Percentiles rank a stretch among this genome's conserved stretches.
Evolutionary conservation across 306 rosid genomes (phyloP).

Genomic region (Cyclanthera cordifolia): DNA sequence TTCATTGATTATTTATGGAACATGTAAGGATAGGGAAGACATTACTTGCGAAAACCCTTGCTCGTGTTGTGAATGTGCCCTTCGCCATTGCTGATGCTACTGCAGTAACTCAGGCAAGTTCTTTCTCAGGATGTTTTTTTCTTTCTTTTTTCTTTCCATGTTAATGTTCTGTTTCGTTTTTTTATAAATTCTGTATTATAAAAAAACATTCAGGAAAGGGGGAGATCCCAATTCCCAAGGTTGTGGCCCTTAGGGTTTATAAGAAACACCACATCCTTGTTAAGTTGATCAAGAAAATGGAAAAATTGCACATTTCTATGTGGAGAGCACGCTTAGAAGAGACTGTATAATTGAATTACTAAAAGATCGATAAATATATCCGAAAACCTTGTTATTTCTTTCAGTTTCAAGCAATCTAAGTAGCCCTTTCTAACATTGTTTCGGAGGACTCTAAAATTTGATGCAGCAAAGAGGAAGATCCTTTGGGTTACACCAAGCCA

Average conservation of each 20-base stretch:
- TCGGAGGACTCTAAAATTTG: background rate
- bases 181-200: background rate
- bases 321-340: background rate
- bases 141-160: background rate
- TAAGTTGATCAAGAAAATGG: background rate
- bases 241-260: background rate
- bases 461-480: background rate
- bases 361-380: background rate
- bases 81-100: slow-evolving; percentile 66
- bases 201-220: background rate
- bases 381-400: background rate
- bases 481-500: background rate
- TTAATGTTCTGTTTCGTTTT: background rate
- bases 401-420: background rate
- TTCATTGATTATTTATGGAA: background rate
- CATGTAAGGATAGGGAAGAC: slow-evolving; percentile 50
- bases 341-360: background rate
- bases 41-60: slow-evolving; percentile 67
- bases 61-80: slow-evolving; percentile 58
- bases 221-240: background rate
- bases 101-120: slow-evolving; percentile 58
- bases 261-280: background rate
- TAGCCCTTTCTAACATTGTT: background rate
- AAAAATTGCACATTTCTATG: background rate
- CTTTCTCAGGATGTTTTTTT: background rate